Conservation (phyloP, 169 alveolate species). For the Eimeria praecox region DNA sequence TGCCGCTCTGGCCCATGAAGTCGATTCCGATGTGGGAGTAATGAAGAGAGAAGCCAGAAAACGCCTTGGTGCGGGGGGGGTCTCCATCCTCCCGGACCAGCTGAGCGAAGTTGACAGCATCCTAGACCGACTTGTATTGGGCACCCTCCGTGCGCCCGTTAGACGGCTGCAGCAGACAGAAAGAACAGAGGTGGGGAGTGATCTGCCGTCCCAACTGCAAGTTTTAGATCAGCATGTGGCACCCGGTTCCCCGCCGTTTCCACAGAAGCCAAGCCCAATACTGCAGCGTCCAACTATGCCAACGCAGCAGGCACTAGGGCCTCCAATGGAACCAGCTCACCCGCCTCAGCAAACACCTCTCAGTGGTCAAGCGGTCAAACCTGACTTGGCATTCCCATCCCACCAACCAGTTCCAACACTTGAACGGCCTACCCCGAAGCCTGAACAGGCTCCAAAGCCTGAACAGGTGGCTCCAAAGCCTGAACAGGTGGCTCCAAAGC, state of each 20-base stretch:
- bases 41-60: constrained; percentile 54
- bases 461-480: neutral
- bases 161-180: constrained; percentile 48
- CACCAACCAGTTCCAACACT: neutral
- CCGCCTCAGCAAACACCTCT: neutral
- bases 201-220: neutral
- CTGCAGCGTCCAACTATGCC: neutral
- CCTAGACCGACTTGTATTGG: constrained; percentile 51
- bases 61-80: constrained; percentile 11
- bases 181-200: neutral
- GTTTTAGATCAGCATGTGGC: neutral
- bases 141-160: neutral
- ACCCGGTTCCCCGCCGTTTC: neutral
- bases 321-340: neutral
- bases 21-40: constrained; percentile 38
- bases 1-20: constrained; percentile 36
- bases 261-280: neutral
- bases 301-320: neutral
- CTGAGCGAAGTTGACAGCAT: constrained; percentile 8
- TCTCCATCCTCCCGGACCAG: constrained; percentile 45
- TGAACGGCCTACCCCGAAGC: neutral
- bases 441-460: neutral
- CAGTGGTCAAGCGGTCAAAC: neutral
- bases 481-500: neutral
- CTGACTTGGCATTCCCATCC: neutral